Evolutionary conservation across 1,284 basidiomycete genomes (phyloP).

Genomic region (Vanrija humicola): DNA sequence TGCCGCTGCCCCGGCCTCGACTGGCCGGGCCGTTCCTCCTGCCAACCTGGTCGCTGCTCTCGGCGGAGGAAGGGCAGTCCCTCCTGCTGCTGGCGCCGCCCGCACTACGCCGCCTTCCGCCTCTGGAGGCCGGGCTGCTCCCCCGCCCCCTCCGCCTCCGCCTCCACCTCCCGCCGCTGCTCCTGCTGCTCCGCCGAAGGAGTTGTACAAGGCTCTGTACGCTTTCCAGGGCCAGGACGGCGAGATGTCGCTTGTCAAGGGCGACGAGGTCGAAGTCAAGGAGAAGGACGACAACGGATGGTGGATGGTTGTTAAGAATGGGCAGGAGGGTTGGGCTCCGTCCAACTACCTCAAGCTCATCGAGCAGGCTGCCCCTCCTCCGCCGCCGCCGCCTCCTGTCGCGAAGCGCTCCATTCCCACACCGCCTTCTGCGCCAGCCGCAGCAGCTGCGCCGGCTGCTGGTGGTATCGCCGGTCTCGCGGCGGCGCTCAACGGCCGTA

Average conservation of each 20-base stretch:
- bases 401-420: slow-evolving; percentile 53
- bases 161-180: slow-evolving; percentile 56
- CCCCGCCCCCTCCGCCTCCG: slow-evolving; percentile 55
- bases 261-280: slow-evolving; percentile 84
- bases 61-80: background rate
- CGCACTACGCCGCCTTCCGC: slow-evolving; percentile 38
- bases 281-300: slow-evolving; percentile 93
- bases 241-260: slow-evolving; percentile 85
- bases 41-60: background rate
- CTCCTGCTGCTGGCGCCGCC: slow-evolving; percentile 7
- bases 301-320: slow-evolving; percentile 91
- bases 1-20: background rate
- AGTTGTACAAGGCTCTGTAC: slow-evolving; percentile 80
- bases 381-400: slow-evolving; percentile 62
- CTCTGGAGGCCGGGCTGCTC: slow-evolving; percentile 21
- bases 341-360: slow-evolving; percentile 86
- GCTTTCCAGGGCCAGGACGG: slow-evolving; percentile 85
- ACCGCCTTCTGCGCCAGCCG: slow-evolving; percentile 47
- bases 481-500: slow-evolving; percentile 10
- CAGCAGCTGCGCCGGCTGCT: slow-evolving; percentile 38
- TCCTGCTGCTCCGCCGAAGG: slow-evolving; percentile 62
- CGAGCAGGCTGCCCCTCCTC: slow-evolving; percentile 57
- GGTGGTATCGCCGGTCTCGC: slow-evolving; percentile 49
- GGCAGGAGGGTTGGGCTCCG: slow-evolving; percentile 88
- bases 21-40: background rate